Base-by-base conservation (phyloP, 352 stramenopile species). In the Phytopythium delawarense region DNA sequence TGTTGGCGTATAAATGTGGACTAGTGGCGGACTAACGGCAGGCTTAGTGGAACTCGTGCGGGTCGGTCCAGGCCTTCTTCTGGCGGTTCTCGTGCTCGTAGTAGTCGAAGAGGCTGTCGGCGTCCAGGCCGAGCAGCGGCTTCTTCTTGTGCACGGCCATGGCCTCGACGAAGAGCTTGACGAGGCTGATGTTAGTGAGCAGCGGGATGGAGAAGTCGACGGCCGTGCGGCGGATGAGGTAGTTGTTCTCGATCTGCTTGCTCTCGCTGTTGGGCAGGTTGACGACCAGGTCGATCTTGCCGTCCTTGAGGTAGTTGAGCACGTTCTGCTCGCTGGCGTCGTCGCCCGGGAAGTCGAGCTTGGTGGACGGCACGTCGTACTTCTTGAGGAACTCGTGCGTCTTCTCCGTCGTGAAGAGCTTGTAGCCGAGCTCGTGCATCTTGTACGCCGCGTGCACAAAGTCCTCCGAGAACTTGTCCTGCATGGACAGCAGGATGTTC, bases 41-140 rank as follows among this genome's bases (percentile, higher is more conserved):
- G 35, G 61, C 60, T 84, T 96, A 99, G 87, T 99, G 96, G 84
- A 97, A 99, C 64, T 99, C 96, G 69, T 95, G 85, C 56, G 87
- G 75, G 66, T 94, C 73, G n/a, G 92, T 98, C 96, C 96, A 99
- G 48, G 84, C 93, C 72, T 98, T 91, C 44, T 80, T 66, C 64
- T 95, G 79, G 44, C 76, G 74, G 62, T 84, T 89, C 74, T 99
- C 96, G 55, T 79, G 78, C 69, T 96, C 76, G 83, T 99, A 99
- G 72, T 99, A 98, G 69, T 99, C 96, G 71, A 99, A 99, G 51
- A 99, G 81, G 66, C 88, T 98, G 68, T 97, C 85, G 20, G 96
- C 79, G 62, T 99, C 89, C 25, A 99, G 77, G 16, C 94, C 96
- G 58, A 97, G 79, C 66, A 98, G 67, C 59, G 78, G 92, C 85